A percentile compares a stretch with the other conserved stretches of the same genome.
Evolutionary conservation across 495 filamentous ascomycete species (phyloP).

Genomic region (Daldinia grandis): DNA sequence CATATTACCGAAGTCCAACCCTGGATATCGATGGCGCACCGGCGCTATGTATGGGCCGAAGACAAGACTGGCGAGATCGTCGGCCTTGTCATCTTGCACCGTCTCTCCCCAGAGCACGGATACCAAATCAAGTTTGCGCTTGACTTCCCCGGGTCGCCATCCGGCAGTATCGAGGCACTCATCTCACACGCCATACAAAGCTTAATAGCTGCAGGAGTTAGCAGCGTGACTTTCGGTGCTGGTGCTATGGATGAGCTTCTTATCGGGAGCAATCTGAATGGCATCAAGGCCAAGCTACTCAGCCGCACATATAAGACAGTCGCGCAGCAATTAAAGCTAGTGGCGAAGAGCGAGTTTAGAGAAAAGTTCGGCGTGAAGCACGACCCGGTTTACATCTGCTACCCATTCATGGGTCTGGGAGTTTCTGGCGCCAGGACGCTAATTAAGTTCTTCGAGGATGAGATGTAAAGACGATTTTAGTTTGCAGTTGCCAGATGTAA

Average conservation of each 20-base stretch:
- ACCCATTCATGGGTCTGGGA: conserved; percentile 81
- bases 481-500: neutral
- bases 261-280: conserved; percentile 78
- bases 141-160: conserved; percentile 81
- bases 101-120: conserved; percentile 76
- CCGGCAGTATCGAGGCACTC: conserved; percentile 80
- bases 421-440: conserved; percentile 78
- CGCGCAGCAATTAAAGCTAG: conserved; percentile 77
- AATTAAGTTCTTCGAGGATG: conserved; percentile 84
- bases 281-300: conserved; percentile 75
- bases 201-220: conserved; percentile 68
- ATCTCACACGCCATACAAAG: conserved; percentile 79
- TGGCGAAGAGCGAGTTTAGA: conserved; percentile 84
- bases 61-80: conserved; percentile 72
- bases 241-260: conserved; percentile 73
- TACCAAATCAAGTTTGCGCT: conserved; percentile 90
- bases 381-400: conserved; percentile 81
- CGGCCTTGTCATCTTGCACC: conserved; percentile 76
- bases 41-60: conserved; percentile 80
- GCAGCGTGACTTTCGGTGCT: conserved; percentile 79
- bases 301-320: conserved; percentile 79
- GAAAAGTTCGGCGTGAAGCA: conserved; percentile 83
- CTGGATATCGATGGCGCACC: conserved; percentile 79
- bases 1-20: conserved; percentile 85
- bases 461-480: conserved; percentile 47